Percentiles rank a stretch among this genome's conserved stretches.
phyloP scores from a whole-genome alignment of 352 stramenopile genomes.

The Phytophthora hybrid region DNA sequence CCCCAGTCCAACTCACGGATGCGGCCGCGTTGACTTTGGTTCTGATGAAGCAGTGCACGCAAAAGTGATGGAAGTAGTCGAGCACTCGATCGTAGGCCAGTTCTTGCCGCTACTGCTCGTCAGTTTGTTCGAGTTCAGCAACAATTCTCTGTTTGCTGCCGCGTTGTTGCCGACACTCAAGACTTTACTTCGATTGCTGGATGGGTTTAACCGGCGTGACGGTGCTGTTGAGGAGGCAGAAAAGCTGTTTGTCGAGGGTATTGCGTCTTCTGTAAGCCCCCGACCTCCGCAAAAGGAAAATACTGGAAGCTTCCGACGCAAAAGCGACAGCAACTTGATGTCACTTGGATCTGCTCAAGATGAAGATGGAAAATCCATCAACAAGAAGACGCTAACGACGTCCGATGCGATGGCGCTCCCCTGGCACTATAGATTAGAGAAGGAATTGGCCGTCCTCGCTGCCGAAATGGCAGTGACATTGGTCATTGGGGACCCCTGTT shows the following conservation, averaged over 20 bases:
- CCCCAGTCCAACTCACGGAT: conserved; percentile 41
- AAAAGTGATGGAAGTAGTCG: conserved; percentile 35
- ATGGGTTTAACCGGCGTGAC: conserved; percentile 52
- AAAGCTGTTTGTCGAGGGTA: conserved; percentile 39
- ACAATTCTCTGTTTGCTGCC: conserved; percentile 59
- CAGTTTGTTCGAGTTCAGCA: conserved; percentile 68
- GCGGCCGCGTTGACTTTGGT: conserved; percentile 1
- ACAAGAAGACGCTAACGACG: conserved; percentile 17
- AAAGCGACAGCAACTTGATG: conserved; percentile 24
- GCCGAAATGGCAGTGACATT: conserved; percentile 69
- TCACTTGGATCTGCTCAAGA: conserved; percentile 1
- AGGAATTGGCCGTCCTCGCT: conserved; percentile 62
- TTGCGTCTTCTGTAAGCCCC: conserved; percentile 13
- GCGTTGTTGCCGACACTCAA: conserved; percentile 56
- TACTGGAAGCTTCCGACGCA: conserved; percentile 25
- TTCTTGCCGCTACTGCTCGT: conserved; percentile 64
- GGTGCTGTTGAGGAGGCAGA: conserved; percentile 26
- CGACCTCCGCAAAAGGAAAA: conserved; percentile 15
- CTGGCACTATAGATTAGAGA: conserved; percentile 71
- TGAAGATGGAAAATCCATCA: conserved; percentile 11
- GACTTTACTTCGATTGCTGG: conserved; percentile 54
- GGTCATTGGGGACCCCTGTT: conserved; percentile 49
- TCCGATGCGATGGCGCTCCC: conserved; percentile 48
- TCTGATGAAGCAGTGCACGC: not conserved
- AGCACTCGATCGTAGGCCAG: conserved; percentile 60